Percentiles rank a stretch among this genome's conserved stretches.
Evolutionary conservation across 257 asterid species (phyloP).

Genomic region (Solanum piurae): DNA sequence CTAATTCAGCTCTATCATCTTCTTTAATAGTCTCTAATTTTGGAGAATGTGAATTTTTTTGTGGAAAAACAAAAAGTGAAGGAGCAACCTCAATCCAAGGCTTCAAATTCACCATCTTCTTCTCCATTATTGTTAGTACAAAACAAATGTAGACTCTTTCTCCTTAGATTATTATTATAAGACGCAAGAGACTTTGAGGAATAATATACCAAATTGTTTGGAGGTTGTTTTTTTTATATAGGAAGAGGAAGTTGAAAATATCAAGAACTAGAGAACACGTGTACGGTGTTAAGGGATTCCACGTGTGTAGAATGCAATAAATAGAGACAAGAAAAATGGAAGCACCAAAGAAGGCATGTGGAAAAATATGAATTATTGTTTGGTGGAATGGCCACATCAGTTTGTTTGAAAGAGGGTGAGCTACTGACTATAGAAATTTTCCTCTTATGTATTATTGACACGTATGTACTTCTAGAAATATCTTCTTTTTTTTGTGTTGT

Average conservation of each 20-base stretch:
- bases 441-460: background rate
- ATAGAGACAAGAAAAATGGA: background rate
- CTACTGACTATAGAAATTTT: background rate
- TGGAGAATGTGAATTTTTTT: constrained; percentile 24
- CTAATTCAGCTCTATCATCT: constrained; percentile 14
- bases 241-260: background rate
- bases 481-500: background rate
- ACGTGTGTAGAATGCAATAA: background rate
- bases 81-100: constrained; percentile 32
- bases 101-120: background rate
- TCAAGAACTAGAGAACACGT: background rate
- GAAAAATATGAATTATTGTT: background rate
- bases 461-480: background rate
- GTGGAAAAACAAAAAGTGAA: constrained; percentile 9
- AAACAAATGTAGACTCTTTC: background rate
- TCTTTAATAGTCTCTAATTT: constrained; percentile 35
- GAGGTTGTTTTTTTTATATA: background rate
- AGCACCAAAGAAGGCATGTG: background rate
- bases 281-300: background rate
- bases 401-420: background rate
- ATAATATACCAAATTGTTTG: background rate
- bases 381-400: background rate
- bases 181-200: background rate
- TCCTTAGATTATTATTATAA: background rate
- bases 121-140: background rate